Conservation (phyloP, 2,329 filamentous ascomycete genomes). For the Stagonosporopsis chrysanthemi region DNA sequence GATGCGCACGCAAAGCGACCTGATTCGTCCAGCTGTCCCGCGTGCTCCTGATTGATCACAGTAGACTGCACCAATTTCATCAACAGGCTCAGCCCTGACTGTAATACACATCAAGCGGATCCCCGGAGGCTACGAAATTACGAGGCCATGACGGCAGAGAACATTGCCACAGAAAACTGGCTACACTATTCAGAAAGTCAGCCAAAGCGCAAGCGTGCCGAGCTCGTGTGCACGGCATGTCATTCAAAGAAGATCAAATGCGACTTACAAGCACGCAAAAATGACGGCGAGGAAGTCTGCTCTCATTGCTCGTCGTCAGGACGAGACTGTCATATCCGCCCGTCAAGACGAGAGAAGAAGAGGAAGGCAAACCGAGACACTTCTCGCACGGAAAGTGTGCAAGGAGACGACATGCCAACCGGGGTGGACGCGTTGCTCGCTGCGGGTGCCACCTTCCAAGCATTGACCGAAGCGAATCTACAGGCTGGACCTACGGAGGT, state of each 20-base stretch:
- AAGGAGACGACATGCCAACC: conserved; percentile 5
- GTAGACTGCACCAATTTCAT: background rate
- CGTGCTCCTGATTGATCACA: conserved; percentile 4
- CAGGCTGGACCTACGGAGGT: background rate
- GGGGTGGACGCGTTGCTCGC: conserved; percentile 23
- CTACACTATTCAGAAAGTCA: conserved; percentile 23
- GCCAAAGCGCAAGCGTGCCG: conserved; percentile 31
- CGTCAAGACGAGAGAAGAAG: conserved; percentile 30
- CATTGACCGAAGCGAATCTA: background rate
- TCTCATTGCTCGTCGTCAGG: conserved; percentile 21
- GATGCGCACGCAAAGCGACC: background rate
- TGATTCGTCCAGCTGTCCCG: background rate
- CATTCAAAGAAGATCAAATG: conserved; percentile 35
- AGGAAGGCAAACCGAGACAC: conserved; percentile 7
- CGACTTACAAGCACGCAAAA: conserved; percentile 24
- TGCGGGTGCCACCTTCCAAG: conserved; percentile 21
- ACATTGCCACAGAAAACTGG: conserved; percentile 22
- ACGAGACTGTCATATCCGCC: conserved; percentile 24
- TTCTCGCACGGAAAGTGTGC: background rate
- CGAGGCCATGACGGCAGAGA: background rate
- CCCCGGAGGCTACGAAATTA: background rate
- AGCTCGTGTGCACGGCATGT: conserved; percentile 28
- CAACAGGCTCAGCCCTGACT: background rate
- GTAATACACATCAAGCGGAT: background rate
- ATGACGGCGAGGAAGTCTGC: conserved; percentile 21